Conservation (phyloP, 768 basidiomycete species). For the Leccinum broughii region DNA sequence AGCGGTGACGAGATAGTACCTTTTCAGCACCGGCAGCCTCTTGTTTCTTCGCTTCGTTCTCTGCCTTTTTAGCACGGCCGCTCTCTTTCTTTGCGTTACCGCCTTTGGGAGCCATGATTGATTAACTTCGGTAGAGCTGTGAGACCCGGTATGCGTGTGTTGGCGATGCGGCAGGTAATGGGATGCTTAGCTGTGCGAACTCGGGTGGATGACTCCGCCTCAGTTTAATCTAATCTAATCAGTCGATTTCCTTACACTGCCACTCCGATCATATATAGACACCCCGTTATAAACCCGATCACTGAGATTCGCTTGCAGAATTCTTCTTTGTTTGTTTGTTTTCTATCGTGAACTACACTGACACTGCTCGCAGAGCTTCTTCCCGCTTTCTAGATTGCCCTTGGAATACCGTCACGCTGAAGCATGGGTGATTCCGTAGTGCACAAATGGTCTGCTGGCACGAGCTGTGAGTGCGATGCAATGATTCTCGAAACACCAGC, state of each 20-base stretch:
- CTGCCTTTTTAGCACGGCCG: slow-evolving; percentile 88
- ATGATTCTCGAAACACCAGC: neutral
- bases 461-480: slow-evolving; percentile 33
- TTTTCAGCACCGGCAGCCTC: slow-evolving; percentile 59
- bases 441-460: slow-evolving; percentile 37
- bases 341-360: neutral
- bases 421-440: slow-evolving; percentile 32
- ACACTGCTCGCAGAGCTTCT: slow-evolving; percentile 1
- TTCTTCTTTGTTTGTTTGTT: neutral
- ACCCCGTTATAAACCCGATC: slow-evolving; percentile 4
- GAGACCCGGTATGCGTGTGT: neutral
- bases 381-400: neutral
- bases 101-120: slow-evolving; percentile 79
- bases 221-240: slow-evolving; percentile 23
- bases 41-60: slow-evolving; percentile 84
- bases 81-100: slow-evolving; percentile 91
- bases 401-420: slow-evolving; percentile 4
- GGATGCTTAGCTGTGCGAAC: slow-evolving; percentile 12
- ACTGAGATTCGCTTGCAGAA: neutral
- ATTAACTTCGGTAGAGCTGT: slow-evolving; percentile 8
- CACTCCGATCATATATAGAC: slow-evolving; percentile 19
- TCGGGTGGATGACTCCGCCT: slow-evolving; percentile 13
- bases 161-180: slow-evolving; percentile 1
- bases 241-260: slow-evolving; percentile 16
- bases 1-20: slow-evolving; percentile 37